Conservation (phyloP, 495 filamentous ascomycete species). For the Podospora anserina region DNA sequence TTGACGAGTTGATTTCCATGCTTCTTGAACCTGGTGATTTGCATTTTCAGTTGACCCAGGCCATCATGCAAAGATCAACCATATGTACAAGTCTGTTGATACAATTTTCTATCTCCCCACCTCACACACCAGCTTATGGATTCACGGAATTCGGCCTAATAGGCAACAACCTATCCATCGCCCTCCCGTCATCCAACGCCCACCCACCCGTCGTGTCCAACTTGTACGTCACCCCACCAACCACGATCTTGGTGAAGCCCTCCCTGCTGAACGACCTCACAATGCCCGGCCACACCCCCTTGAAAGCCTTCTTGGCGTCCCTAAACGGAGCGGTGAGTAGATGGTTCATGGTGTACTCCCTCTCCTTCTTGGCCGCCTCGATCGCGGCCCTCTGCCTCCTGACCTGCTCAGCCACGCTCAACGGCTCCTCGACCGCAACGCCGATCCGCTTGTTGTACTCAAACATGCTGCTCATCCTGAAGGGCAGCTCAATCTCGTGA, state of each 20-base stretch:
- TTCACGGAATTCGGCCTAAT: conserved; percentile 35
- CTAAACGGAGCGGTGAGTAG: conserved; percentile 52
- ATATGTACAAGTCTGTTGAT: not conserved
- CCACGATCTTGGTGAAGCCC: conserved; percentile 44
- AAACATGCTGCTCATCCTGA: conserved; percentile 34
- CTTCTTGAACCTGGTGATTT: too few species aligned
- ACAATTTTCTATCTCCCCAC: not conserved
- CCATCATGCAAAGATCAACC: too few species aligned
- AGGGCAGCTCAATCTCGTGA: conserved; percentile 36
- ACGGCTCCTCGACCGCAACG: conserved; percentile 4
- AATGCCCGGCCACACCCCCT: conserved; percentile 32
- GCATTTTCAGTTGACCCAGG: too few species aligned
- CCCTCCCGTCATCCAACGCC: conserved; percentile 49
- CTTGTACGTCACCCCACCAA: conserved; percentile 43
- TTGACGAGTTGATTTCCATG: too few species aligned
- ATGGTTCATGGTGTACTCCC: conserved; percentile 45
- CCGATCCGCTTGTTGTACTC: not conserved
- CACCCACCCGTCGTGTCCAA: conserved; percentile 49
- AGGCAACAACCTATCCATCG: conserved; percentile 46
- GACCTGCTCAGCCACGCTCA: conserved; percentile 26
- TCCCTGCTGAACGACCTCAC: conserved; percentile 43
- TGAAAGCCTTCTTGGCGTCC: conserved; percentile 33
- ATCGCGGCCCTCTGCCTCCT: conserved; percentile 27
- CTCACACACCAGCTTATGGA: not conserved
- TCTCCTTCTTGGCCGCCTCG: conserved; percentile 31